A percentile compares a stretch with the other conserved stretches of the same genome.
Conservation (phyloP, 2,329 filamentous ascomycete genomes). For the Botrytis sinoallii region DNA sequence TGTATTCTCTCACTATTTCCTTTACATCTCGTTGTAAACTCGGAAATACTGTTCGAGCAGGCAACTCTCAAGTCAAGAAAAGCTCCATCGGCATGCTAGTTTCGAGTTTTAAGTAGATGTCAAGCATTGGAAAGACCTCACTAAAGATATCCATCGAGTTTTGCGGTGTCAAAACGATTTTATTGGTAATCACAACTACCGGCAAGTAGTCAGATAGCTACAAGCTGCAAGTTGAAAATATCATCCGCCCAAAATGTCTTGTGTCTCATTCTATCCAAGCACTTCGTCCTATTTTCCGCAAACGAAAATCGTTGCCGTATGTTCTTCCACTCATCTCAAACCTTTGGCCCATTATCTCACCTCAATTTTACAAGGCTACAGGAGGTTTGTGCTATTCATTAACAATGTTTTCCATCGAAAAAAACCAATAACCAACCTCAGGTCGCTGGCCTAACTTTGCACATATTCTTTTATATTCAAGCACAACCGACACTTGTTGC, state of each 20-base stretch:
- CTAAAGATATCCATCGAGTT: neutral
- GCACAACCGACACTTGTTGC: neutral
- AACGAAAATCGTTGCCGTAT: no score
- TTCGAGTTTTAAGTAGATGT: no score
- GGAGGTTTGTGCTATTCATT: no score
- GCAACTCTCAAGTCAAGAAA: neutral
- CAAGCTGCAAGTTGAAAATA: neutral
- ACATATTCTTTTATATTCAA: neutral
- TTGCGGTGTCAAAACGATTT: no score
- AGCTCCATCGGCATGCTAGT: neutral
- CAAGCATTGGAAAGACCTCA: neutral
- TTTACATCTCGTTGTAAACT: neutral
- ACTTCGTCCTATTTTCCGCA: neutral
- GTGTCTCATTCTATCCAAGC: neutral
- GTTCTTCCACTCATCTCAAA: neutral
- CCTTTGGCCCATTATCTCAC: neutral
- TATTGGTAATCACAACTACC: neutral
- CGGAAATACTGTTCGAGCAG: neutral
- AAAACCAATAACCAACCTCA: neutral
- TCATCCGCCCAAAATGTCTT: neutral
- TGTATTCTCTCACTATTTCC: neutral
- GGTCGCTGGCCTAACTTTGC: neutral
- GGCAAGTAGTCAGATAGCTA: neutral
- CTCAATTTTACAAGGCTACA: neutral
- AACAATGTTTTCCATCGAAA: neutral